phyloP scores from a whole-genome alignment of 225 moss, liverwort and hornwort species.

The Climacium dendroides region DNA sequence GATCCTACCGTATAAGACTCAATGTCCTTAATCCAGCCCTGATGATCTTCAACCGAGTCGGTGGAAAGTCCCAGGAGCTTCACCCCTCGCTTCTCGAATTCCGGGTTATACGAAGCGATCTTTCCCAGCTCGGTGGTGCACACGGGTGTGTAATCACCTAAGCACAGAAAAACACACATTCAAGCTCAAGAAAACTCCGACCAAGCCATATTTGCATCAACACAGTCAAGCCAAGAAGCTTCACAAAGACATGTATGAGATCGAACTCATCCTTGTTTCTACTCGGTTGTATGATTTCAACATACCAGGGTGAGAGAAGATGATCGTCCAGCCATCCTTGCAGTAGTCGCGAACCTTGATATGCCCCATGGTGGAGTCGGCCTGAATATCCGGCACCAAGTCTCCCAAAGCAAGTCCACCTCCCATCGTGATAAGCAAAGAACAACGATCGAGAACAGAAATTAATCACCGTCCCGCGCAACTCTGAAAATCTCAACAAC shows the following conservation, averaged over 20 bases:
- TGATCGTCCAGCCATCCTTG: conserved; percentile 40
- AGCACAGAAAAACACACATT: not conserved
- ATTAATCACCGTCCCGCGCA: not conserved
- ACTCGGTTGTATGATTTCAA: not conserved
- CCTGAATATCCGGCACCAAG: conserved; percentile 32
- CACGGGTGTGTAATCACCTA: conserved; percentile 54
- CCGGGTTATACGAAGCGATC: conserved; percentile 22
- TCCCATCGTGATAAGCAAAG: conserved; percentile 12
- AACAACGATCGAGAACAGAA: not conserved
- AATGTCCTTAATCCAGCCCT: conserved; percentile 60
- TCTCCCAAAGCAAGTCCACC: conserved; percentile 45
- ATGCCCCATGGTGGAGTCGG: conserved; percentile 42
- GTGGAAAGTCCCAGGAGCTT: conserved; percentile 49
- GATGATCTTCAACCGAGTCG: conserved; percentile 37
- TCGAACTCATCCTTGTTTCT: not conserved
- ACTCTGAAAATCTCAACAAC: not conserved
- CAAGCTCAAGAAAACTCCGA: not conserved
- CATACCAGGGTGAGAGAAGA: conserved; percentile 57
- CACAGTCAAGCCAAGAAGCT: not conserved
- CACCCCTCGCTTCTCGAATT: conserved; percentile 49
- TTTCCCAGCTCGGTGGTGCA: conserved; percentile 58
- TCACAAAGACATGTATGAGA: not conserved
- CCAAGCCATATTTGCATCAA: not conserved
- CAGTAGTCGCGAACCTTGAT: conserved; percentile 53
- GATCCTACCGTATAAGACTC: conserved; percentile 32